Conservation (phyloP, 1,284 basidiomycete species). For the Athelia sp. region DNA sequence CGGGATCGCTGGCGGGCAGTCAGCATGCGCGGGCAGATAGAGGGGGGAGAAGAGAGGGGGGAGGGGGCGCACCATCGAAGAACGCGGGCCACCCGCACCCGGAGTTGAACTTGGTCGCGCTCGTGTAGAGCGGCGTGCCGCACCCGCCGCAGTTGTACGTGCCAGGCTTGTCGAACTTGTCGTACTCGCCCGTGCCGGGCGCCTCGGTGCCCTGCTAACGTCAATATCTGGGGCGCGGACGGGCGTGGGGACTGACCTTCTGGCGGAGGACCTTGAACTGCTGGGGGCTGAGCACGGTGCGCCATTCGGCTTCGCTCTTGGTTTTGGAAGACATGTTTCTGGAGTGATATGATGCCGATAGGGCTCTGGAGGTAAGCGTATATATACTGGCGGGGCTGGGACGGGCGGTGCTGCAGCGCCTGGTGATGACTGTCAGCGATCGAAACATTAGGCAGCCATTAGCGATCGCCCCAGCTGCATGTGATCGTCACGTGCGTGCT, state of each 20-base stretch:
- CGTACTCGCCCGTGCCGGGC: slow-evolving; percentile 74
- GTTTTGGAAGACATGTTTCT: slow-evolving; percentile 30
- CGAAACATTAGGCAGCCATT: not conserved
- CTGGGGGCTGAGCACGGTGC: slow-evolving; percentile 73
- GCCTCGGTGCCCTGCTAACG: slow-evolving; percentile 86
- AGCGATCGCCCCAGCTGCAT: not conserved
- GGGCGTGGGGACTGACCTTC: not conserved
- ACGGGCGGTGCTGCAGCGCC: slow-evolving; percentile 1
- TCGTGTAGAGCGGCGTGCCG: slow-evolving; percentile 75
- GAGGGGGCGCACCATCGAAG: no score
- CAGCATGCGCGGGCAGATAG: no score
- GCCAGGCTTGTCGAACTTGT: slow-evolving; percentile 63
- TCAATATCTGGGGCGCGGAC: not conserved
- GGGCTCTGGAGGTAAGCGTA: not conserved
- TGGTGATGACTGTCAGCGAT: not conserved
- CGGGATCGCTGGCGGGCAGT: no score
- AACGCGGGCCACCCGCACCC: slow-evolving; percentile 98
- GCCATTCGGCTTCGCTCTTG: slow-evolving; percentile 85
- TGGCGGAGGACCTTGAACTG: slow-evolving; percentile 50
- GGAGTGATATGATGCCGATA: not conserved
- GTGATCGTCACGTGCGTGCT: no score
- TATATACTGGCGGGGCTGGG: not conserved
- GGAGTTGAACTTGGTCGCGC: slow-evolving; percentile 87
- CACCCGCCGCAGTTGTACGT: slow-evolving; percentile 75
- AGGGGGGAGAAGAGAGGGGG: no score